Evolutionary conservation across 345 rosid species (phyloP).

Genomic region (Eucalyptus viminalis): DNA sequence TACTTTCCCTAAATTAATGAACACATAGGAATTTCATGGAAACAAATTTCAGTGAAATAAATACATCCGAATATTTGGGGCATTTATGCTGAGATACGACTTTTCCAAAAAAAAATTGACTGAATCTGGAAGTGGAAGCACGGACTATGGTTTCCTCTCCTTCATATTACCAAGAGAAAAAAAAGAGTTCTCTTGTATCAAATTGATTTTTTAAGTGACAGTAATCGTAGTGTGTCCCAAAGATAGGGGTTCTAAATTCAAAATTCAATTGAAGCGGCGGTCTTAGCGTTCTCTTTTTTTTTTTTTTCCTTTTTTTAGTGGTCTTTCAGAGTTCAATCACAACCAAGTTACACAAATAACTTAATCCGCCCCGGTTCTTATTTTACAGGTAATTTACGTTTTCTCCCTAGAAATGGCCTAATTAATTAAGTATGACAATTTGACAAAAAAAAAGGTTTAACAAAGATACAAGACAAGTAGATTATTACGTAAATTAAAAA

Average conservation of each 20-base stretch:
- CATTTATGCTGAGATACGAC: neutral
- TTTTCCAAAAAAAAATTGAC: neutral
- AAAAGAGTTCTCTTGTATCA: neutral
- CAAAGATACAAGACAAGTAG: neutral
- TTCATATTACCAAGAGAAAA: neutral
- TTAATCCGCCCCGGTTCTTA: neutral
- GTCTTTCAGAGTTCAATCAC: neutral
- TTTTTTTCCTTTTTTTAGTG: neutral
- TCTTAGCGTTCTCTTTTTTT: neutral
- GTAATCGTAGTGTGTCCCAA: neutral
- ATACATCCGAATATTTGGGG: neutral
- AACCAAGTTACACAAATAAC: neutral
- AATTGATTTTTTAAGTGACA: neutral
- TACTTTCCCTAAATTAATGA: neutral
- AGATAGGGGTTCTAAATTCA: neutral
- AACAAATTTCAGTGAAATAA: neutral
- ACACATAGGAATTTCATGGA: neutral
- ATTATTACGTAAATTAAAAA: neutral
- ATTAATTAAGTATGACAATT: neutral
- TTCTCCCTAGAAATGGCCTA: neutral
- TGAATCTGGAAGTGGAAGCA: neutral
- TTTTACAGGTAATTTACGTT: neutral
- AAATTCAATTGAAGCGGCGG: neutral
- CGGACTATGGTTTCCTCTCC: neutral
- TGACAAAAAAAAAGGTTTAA: neutral